phyloP scores from a whole-genome alignment of 2,329 filamentous ascomycete genomes.

The Plenodomus biglobosus region DNA sequence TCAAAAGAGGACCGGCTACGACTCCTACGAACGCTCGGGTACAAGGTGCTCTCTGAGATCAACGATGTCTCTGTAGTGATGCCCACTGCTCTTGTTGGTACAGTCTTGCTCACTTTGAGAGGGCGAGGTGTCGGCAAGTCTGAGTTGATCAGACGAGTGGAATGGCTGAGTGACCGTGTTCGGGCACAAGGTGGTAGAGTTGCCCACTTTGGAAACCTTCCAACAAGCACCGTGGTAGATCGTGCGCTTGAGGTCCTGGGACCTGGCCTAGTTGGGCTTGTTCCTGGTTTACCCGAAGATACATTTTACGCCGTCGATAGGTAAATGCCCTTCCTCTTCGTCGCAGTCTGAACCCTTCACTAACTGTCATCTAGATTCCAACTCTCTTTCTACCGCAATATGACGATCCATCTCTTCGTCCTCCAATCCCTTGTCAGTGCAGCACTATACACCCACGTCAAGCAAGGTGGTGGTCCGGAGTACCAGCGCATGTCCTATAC shows the following conservation, averaged over 20 bases:
- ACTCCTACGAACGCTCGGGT: constrained; percentile 82
- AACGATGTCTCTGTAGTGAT: constrained; percentile 96
- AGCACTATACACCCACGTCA: constrained; percentile 87
- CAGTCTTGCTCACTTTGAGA: constrained; percentile 84
- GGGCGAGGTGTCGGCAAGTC: constrained; percentile 87
- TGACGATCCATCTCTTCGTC: constrained; percentile 98
- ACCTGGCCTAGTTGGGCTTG: constrained; percentile 78
- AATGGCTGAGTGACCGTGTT: constrained; percentile 85
- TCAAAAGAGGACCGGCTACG: constrained; percentile 61
- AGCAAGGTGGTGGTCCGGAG: constrained; percentile 81
- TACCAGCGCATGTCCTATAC: constrained; percentile 76
- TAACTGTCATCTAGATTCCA: constrained; percentile 65
- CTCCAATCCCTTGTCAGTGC: constrained; percentile 87
- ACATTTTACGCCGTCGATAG: constrained; percentile 94
- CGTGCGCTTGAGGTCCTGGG: constrained; percentile 90
- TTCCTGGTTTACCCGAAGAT: constrained; percentile 79
- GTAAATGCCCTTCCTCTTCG: constrained; percentile 16
- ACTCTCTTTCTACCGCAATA: constrained; percentile 96
- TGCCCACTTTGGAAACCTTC: constrained; percentile 83
- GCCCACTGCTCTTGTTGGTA: constrained; percentile 95
- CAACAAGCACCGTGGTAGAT: constrained; percentile 80
- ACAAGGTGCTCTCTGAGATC: constrained; percentile 90
- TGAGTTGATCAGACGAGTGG: constrained; percentile 81
- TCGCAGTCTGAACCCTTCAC: background rate
- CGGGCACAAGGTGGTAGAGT: constrained; percentile 86